Conservation (phyloP, 495 filamentous ascomycete species). For the Baudoinia panamericana region DNA sequence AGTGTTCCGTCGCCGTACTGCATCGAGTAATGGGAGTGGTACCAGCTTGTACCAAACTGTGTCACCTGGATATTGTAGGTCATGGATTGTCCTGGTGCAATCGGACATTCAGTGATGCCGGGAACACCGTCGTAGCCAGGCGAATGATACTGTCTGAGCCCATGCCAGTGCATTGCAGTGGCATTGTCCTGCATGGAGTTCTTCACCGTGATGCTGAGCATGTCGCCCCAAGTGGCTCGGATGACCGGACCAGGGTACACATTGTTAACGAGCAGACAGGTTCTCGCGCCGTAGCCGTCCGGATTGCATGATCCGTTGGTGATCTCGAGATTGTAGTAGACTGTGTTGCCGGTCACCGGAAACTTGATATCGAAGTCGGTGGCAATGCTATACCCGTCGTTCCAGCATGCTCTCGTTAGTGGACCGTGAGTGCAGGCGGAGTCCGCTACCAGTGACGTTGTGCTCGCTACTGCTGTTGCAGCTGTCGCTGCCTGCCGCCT, state of each 20-base stretch:
- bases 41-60: slow-evolving; percentile 32
- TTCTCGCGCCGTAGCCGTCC: slow-evolving; percentile 12
- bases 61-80: slow-evolving; percentile 29
- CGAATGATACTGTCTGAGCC: slow-evolving; percentile 25
- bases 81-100: slow-evolving; percentile 26
- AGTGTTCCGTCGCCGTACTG: slow-evolving; percentile 31
- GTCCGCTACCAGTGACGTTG: neutral
- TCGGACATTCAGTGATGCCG: slow-evolving; percentile 31
- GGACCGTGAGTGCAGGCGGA: slow-evolving; percentile 15
- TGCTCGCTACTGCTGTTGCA: too few relatives aligned
- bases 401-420: slow-evolving; percentile 21
- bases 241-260: slow-evolving; percentile 23
- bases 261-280: slow-evolving; percentile 22
- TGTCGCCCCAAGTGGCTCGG: slow-evolving; percentile 28
- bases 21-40: slow-evolving; percentile 25
- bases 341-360: slow-evolving; percentile 19
- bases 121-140: slow-evolving; percentile 26
- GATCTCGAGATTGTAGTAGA: slow-evolving; percentile 18
- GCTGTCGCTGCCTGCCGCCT: too few relatives aligned
- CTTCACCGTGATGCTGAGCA: slow-evolving; percentile 23
- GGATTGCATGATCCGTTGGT: slow-evolving; percentile 23
- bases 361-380: slow-evolving; percentile 23
- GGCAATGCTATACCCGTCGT: slow-evolving; percentile 21
- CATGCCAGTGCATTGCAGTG: slow-evolving; percentile 32
- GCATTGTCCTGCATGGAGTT: slow-evolving; percentile 28